Base-by-base conservation (phyloP, 1,284 basidiomycete genomes). In the Trichosporon sp. region DNA sequence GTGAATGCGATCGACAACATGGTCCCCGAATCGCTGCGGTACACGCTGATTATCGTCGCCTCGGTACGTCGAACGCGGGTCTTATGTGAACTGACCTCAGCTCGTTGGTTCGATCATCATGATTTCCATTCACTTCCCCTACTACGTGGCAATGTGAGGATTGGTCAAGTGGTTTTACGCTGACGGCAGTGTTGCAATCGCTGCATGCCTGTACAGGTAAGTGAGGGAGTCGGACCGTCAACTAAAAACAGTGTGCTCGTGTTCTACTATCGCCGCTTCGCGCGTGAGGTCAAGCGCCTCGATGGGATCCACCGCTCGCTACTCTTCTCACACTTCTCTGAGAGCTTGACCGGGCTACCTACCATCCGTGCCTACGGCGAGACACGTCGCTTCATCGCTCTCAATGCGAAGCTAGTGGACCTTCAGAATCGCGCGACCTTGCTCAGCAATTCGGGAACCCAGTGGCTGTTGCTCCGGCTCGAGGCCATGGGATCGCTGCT, bases 391-490 rank as follows among this genome's bases (percentile, higher is more conserved):
- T 95, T 96, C 83, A 78, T 85, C 60, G 75, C 77, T 9, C 89
- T 91, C 62, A 95, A 94, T 71, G 84, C 88, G 69, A 83, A 86
- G 36, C 84, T 87, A 14, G 84, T 94, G 56, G 90, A 97, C 71
- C 81, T 90, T 56, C 92, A 97, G 80, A 95, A 96, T 73, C 85
- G 90, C 19, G 92, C 93, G 2, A 95, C 94, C 76, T 92, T 88
- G 86, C 80, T 95, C 67, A 92, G 89, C 0, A 84, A 90, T 23
- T 83, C 71, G 0, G 73, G 72, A 56, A 70, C 73, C 58, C 74
- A 88, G 66, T 91, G 89, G 89, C 84, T 92, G 21, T 86, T 87
- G 14, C 83, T 90, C 36, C 84, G 89, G 14, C 82, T 92, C 1
- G 89, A 91, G 70, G 85, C 87, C 67, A 82, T 89, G 49, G 89